Conservation (phyloP, 225 moss, liverwort and hornwort genomes). For the Polytrichum commune region DNA sequence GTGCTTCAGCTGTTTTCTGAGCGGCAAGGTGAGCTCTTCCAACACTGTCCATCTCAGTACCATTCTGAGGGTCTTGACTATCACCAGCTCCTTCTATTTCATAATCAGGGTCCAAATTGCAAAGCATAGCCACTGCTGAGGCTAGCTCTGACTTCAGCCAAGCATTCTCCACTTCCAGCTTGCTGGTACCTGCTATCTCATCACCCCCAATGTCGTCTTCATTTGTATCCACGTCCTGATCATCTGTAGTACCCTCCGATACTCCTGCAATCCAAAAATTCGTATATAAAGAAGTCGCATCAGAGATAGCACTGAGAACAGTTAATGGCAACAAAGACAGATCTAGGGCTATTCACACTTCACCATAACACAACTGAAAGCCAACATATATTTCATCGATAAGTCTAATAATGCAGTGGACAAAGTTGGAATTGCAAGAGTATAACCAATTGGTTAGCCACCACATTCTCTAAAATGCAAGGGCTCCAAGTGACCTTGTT, state of each 20-base stretch:
- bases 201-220: constrained; percentile 67
- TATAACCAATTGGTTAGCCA: too few relatives aligned
- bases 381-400: too few relatives aligned
- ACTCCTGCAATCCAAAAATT: constrained; percentile 34
- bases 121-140: constrained; percentile 83
- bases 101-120: constrained; percentile 79
- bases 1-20: constrained; percentile 79
- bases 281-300: neutral
- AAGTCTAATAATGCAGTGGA: too few relatives aligned
- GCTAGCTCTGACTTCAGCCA: constrained; percentile 97
- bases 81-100: constrained; percentile 67
- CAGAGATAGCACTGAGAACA: too few relatives aligned
- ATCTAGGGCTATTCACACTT: too few relatives aligned
- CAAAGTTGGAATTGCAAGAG: too few relatives aligned
- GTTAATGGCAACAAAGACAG: too few relatives aligned
- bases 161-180: constrained; percentile 94
- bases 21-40: constrained; percentile 38
- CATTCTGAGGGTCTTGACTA: constrained; percentile 52
- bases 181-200: constrained; percentile 94
- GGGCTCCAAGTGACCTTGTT: too few relatives aligned
- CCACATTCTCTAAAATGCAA: too few relatives aligned
- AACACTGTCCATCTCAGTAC: constrained; percentile 36
- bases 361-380: too few relatives aligned
- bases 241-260: constrained; percentile 51
- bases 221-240: constrained; percentile 44